Evolutionary conservation across 768 basidiomycete genomes (phyloP), one percentile per base, ranked within the genome.

Genomic region (Pleurotus tuber-regium): DNA sequence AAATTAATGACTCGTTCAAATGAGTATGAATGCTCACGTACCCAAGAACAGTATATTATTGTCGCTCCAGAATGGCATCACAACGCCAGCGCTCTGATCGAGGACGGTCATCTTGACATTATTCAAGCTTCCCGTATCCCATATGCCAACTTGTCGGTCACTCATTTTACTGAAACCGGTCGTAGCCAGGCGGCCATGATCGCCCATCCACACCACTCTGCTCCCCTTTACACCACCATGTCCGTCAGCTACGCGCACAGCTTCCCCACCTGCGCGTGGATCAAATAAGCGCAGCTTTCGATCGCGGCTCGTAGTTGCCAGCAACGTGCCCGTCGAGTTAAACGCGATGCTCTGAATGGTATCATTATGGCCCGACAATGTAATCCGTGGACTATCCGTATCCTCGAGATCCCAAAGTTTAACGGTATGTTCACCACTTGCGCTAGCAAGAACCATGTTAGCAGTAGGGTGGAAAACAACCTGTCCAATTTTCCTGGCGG

Each of bases 41-140:
- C 83, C 84, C 53, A 92, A 75, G 80, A 93, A 92, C 36, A 94
- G 71, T 49, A 97, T 88, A 58, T 90, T 88, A 66, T 96, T 98
- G 59, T 96, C 94, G 35, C 82, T 85, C 86, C 92, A 98, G 83
- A 97, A 97, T 2, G 96, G 96, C 94, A 98, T 98, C 36, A 95
- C 66, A 8, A 96, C 92, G 31, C 96, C 96, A 46, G 94, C 84
- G 31, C 86, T 87, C 66, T 95, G 92, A 67, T 99, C 96, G 54
- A 98, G 72, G 11, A 75, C 76, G 48, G 84, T 71, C 52, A 82
- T 91, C 72, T 92, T 95, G 56, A 94, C 59, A 63, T 82, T 92
- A 33, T 68, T 75, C 48, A 98, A 67, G 11, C 83, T 76, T 8
- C 86, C 80, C 1, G 89, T 82, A 64, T 98, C 94, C 96, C 95